phyloP scores from a whole-genome alignment of 1,139 yeast genomes.

The Dujonia santamariae region DNA sequence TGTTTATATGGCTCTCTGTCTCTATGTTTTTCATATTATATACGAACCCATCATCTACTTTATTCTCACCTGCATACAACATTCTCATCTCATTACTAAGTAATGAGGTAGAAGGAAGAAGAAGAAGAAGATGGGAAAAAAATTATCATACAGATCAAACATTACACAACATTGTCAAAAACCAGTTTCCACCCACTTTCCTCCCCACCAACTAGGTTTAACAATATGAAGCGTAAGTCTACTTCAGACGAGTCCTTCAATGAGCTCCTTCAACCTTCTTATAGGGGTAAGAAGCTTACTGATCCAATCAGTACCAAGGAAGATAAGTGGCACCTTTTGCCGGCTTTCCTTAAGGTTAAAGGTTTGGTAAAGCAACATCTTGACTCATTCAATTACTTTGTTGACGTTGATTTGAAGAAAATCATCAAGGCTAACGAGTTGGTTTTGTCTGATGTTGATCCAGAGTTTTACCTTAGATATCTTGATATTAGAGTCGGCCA shows the following conservation, averaged over 20 bases:
- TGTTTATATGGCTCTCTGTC: too few relatives aligned
- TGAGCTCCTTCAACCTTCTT: conserved; percentile 74
- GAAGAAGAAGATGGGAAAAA: too few relatives aligned
- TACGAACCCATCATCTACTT: too few relatives aligned
- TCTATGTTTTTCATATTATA: too few relatives aligned
- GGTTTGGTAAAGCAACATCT: conserved; percentile 96
- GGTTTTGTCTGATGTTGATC: conserved; percentile 92
- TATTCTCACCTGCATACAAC: too few relatives aligned
- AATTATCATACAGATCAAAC: too few relatives aligned
- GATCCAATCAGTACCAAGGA: conserved; percentile 88
- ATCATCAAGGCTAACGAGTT: conserved; percentile 87
- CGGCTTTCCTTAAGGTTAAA: conserved; percentile 92
- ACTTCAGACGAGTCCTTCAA: conserved; percentile 54
- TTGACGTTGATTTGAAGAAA: conserved; percentile 88
- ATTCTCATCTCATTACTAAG: conserved; percentile 1
- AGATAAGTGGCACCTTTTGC: conserved; percentile 94
- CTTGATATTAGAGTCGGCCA: conserved; percentile 88
- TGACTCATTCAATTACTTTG: conserved; percentile 94
- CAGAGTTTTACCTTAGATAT: conserved; percentile 90
- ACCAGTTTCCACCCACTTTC: neutral
- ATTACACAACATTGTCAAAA: too few relatives aligned
- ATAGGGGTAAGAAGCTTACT: conserved; percentile 80
- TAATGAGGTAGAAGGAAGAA: too few relatives aligned
- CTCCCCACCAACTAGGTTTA: neutral
- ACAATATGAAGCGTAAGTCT: conserved; percentile 1